phyloP scores from a whole-genome alignment of 192 early-diverging fungal genomes.

The Coemansia sp. region DNA sequence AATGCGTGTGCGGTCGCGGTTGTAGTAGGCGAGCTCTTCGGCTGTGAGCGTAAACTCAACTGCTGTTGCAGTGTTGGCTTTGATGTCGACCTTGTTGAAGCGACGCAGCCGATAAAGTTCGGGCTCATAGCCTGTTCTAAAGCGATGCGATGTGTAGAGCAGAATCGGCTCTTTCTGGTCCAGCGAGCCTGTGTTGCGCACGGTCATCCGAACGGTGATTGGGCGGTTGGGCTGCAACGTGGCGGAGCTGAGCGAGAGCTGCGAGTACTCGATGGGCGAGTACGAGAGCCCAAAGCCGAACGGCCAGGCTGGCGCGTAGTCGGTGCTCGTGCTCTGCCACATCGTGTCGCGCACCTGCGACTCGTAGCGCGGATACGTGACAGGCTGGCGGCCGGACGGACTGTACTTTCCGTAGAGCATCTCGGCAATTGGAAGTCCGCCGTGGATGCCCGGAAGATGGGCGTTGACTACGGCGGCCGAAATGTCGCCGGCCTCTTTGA shows the following conservation, averaged over 20 bases:
- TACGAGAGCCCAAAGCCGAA: constrained; percentile 63
- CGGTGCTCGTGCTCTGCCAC: constrained; percentile 41
- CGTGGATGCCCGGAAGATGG: constrained; percentile 62
- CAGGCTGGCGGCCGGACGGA: constrained; percentile 60
- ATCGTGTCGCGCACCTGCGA: constrained; percentile 39
- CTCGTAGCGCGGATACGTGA: constrained; percentile 59
- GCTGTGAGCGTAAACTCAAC: constrained; percentile 36
- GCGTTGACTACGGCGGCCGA: constrained; percentile 55
- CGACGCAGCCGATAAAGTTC: constrained; percentile 56
- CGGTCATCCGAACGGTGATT: constrained; percentile 30
- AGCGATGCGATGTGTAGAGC: constrained; percentile 57
- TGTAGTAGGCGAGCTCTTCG: constrained; percentile 43
- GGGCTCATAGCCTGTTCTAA: constrained; percentile 57
- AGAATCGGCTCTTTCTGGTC: constrained; percentile 58
- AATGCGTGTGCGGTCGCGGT: constrained; percentile 19
- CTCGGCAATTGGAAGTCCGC: constrained; percentile 59
- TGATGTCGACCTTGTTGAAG: constrained; percentile 51
- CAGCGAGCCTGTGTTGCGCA: constrained; percentile 46
- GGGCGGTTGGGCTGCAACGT: constrained; percentile 17
- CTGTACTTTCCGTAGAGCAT: constrained; percentile 58
- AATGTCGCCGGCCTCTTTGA: constrained; percentile 38
- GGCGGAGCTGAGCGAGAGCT: constrained; percentile 19
- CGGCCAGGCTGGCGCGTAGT: constrained; percentile 59
- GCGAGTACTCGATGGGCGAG: constrained; percentile 50
- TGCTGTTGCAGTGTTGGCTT: constrained; percentile 8